Evolutionary conservation across 2,329 filamentous ascomycete genomes (phyloP).

Genomic region (Penicillium sp.): DNA sequence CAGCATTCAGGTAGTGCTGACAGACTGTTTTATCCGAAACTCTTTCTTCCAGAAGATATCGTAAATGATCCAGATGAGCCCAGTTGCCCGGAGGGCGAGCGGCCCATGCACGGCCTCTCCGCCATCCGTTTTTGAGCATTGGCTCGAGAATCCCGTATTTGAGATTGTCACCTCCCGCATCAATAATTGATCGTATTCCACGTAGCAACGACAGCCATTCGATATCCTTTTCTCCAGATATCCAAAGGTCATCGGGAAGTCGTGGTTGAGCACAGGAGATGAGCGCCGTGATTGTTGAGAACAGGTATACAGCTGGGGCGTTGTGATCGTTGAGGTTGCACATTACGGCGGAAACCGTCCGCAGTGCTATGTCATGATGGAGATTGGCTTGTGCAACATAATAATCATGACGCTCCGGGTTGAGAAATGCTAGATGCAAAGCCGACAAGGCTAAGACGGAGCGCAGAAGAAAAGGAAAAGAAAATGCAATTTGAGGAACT

Average conservation of each 20-base stretch:
- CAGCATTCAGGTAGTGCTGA: slow-evolving; percentile 4
- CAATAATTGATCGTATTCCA: slow-evolving; percentile 8
- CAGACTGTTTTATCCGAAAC: slow-evolving; percentile 7
- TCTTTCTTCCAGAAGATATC: slow-evolving; percentile 2
- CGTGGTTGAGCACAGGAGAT: slow-evolving; percentile 2
- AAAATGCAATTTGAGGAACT: slow-evolving; percentile 9
- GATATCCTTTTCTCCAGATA: slow-evolving; percentile 5
- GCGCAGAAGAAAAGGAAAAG: slow-evolving; percentile 12
- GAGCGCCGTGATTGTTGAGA: slow-evolving; percentile 14
- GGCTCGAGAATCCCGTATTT: slow-evolving; percentile 6
- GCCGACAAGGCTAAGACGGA: slow-evolving; percentile 13
- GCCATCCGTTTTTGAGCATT: slow-evolving; percentile 2
- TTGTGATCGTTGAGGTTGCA: slow-evolving; percentile 12
- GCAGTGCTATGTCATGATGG: slow-evolving; percentile 20
- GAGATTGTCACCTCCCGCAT: neutral
- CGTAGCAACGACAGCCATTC: slow-evolving; percentile 11
- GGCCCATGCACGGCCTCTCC: neutral
- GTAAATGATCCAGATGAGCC: slow-evolving; percentile 2
- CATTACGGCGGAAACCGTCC: slow-evolving; percentile 12
- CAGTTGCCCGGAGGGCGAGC: no score
- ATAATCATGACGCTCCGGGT: slow-evolving; percentile 16
- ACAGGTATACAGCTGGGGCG: slow-evolving; percentile 8
- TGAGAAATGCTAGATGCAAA: slow-evolving; percentile 14
- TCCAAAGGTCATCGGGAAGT: slow-evolving; percentile 3
- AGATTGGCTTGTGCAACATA: slow-evolving; percentile 17